Percentiles rank a stretch among this genome's conserved stretches.
Evolutionary conservation across 164 flowering plant genomes (phyloP).

Genomic region (Cinnamomum chago): DNA sequence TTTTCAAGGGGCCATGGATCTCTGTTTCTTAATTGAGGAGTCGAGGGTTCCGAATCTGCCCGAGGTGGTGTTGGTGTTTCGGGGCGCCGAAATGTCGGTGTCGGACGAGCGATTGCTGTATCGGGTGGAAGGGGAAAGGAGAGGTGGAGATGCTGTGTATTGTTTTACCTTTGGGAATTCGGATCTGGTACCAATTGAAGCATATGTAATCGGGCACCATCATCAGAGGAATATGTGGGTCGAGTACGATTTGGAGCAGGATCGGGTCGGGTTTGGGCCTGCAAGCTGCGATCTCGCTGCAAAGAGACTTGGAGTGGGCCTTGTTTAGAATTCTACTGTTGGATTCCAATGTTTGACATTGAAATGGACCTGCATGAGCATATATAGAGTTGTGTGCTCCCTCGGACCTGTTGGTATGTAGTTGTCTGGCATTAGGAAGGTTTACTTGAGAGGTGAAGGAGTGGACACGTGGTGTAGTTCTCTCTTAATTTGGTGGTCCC

Average conservation of each 20-base stretch:
- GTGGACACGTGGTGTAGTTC: no score
- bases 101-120: constrained; percentile 54
- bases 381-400: no score
- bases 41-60: constrained; percentile 39
- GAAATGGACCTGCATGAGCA: no score
- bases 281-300: constrained; percentile 58
- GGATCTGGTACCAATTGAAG: constrained; percentile 61
- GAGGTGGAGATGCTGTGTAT: constrained; percentile 45
- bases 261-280: constrained; percentile 65
- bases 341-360: no score
- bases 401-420: no score
- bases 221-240: constrained; percentile 90
- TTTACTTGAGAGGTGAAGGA: no score
- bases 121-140: constrained; percentile 38
- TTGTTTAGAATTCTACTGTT: no score
- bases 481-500: no score
- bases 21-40: constrained; percentile 48
- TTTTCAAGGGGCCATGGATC: constrained; percentile 78
- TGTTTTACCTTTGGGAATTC: constrained; percentile 91
- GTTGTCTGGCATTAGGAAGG: no score
- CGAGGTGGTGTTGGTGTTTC: constrained; percentile 54
- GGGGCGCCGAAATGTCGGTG: constrained; percentile 73
- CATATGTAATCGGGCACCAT: constrained; percentile 76
- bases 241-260: constrained; percentile 65
- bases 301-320: constrained; percentile 4